phyloP scores from a whole-genome alignment of 2,329 filamentous ascomycete genomes.

The Nigrograna mackinnonii region DNA sequence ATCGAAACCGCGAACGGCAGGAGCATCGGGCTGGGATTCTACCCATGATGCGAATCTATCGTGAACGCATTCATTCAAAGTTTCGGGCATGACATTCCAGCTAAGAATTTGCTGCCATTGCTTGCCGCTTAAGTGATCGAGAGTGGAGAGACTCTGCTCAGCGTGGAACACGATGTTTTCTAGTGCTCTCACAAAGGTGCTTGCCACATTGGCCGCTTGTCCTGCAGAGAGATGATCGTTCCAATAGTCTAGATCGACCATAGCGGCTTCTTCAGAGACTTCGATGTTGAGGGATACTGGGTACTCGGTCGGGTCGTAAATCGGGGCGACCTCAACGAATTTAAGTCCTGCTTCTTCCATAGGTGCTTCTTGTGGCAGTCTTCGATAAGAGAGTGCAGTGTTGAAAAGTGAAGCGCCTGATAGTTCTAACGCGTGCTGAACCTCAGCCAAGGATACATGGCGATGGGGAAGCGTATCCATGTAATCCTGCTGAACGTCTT shows the following conservation, averaged over 20 bases:
- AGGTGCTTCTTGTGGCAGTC: slow-evolving; percentile 36
- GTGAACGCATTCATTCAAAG: slow-evolving; percentile 34
- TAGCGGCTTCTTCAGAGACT: slow-evolving; percentile 41
- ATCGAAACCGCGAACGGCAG: slow-evolving; percentile 37
- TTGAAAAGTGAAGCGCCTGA: slow-evolving; percentile 47
- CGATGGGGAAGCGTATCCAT: slow-evolving; percentile 50
- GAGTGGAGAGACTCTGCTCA: slow-evolving; percentile 30
- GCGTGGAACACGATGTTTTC: slow-evolving; percentile 42
- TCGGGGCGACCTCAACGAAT: slow-evolving; percentile 40
- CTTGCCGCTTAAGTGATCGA: slow-evolving; percentile 44
- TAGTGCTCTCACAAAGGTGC: slow-evolving; percentile 29
- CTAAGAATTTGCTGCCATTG: slow-evolving; percentile 32
- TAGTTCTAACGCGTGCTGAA: slow-evolving; percentile 46
- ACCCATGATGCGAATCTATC: slow-evolving; percentile 28
- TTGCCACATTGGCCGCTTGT: slow-evolving; percentile 35
- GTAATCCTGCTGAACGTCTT: slow-evolving; percentile 50
- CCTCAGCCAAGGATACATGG: slow-evolving; percentile 49
- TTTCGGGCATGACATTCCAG: slow-evolving; percentile 37
- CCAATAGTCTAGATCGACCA: slow-evolving; percentile 39
- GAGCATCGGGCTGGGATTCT: slow-evolving; percentile 24
- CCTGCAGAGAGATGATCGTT: slow-evolving; percentile 33
- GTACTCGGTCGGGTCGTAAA: slow-evolving; percentile 54
- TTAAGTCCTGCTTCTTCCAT: slow-evolving; percentile 30
- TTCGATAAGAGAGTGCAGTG: slow-evolving; percentile 53
- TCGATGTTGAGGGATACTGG: slow-evolving; percentile 54